These are phyloP conservation scores for Rutstroemia sp. DNA, from an alignment of 2,329 filamentous ascomycete species.

Conservation along the genomic window DNA sequence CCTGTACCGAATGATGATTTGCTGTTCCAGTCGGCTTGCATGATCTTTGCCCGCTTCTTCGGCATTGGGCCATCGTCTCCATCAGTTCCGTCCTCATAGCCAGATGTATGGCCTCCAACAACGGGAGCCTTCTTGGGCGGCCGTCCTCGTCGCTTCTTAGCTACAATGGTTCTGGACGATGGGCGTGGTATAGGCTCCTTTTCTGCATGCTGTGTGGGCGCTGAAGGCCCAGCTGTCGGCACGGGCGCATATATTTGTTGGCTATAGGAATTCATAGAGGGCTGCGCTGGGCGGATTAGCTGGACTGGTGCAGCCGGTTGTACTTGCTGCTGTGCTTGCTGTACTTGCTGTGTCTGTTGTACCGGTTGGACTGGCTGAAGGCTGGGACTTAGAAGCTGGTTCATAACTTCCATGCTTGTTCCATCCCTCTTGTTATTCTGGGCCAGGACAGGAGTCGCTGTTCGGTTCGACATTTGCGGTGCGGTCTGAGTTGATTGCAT, in stretches of 20 bases:
- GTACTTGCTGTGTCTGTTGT: constrained; percentile 10
- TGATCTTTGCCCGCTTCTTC: constrained; percentile 75
- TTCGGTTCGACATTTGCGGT: constrained; percentile 30
- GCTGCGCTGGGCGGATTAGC: not conserved
- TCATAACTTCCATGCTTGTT: constrained; percentile 29
- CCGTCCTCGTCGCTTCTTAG: constrained; percentile 21
- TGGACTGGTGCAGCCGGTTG: not conserved
- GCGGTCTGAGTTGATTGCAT: constrained; percentile 60
- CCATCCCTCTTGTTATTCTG: constrained; percentile 19
- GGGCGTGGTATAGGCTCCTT: constrained; percentile 22
- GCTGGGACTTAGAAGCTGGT: constrained; percentile 33
- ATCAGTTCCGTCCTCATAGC: constrained; percentile 57
- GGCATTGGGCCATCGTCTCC: constrained; percentile 31
- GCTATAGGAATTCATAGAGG: constrained; percentile 15
- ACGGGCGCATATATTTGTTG: constrained; percentile 13
- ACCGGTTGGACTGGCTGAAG: constrained; percentile 11
- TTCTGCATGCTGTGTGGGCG: constrained; percentile 9
- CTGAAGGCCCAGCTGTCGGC: constrained; percentile 12
- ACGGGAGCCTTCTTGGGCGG: constrained; percentile 24
- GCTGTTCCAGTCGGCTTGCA: constrained; percentile 63
- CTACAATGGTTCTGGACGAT: constrained; percentile 24
- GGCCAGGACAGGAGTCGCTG: constrained; percentile 10
- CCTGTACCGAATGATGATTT: constrained; percentile 65
- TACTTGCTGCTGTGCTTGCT: constrained; percentile 6
- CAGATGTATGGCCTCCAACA: constrained; percentile 57